Evolutionary conservation across 1,284 basidiomycete species (phyloP).

Genomic region (Mycena sp.): DNA sequence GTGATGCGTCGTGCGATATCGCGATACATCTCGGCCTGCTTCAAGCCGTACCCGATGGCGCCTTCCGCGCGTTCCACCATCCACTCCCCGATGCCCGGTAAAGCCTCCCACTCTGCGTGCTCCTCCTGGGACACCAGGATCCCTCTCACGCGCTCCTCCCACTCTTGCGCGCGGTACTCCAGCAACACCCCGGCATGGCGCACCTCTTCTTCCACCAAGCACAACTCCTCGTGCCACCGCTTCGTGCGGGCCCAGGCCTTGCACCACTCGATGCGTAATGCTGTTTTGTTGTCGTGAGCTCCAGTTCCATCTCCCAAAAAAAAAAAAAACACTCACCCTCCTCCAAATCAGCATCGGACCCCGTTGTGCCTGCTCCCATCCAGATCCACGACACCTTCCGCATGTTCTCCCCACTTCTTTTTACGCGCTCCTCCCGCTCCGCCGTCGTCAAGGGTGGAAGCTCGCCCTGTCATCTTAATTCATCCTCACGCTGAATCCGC

Average conservation of each 20-base stretch:
- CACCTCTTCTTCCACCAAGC: not conserved
- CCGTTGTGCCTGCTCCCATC: not conserved
- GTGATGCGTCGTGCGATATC: not conserved
- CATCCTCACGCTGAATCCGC: not conserved
- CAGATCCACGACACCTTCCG: conserved; percentile 4
- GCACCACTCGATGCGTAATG: not conserved
- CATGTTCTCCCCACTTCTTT: not conserved
- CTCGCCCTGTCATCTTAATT: not conserved
- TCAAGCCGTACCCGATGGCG: not conserved
- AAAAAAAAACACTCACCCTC: not conserved
- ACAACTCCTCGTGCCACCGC: not conserved
- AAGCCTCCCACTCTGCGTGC: too few species aligned
- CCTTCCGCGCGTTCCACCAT: not conserved
- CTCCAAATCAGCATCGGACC: not conserved
- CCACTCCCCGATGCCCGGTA: not conserved
- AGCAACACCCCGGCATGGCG: not conserved
- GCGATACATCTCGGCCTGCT: conserved; percentile 16
- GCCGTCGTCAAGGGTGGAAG: not conserved
- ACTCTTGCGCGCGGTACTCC: not conserved
- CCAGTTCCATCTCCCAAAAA: not conserved
- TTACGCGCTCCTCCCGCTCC: not conserved
- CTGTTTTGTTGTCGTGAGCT: not conserved
- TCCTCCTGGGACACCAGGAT: not conserved
- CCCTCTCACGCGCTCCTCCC: not conserved
- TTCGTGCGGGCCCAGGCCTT: not conserved